Percentiles rank a stretch among this genome's conserved stretches.
These are phyloP conservation scores for Claviceps maximensis DNA, from an alignment of 2,329 filamentous ascomycete genomes.

Conservation along the genomic window DNA sequence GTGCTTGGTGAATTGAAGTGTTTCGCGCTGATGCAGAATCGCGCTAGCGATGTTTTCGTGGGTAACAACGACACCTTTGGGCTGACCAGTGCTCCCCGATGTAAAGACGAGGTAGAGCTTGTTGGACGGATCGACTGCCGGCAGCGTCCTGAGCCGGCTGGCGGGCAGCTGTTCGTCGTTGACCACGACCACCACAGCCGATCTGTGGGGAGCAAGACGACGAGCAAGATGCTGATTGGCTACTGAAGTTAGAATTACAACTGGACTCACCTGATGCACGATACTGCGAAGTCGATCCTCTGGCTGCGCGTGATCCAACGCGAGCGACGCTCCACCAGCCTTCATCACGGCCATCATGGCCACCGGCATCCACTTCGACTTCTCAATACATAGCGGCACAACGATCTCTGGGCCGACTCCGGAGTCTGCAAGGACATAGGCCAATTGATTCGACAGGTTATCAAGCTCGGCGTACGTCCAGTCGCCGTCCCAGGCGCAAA, in stretches of 20 bases:
- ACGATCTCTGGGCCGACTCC: conserved; percentile 4
- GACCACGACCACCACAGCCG: conserved; percentile 4
- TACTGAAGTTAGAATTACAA: conserved; percentile 4
- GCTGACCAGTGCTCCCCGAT: conserved; percentile 11
- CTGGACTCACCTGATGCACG: conserved; percentile 3
- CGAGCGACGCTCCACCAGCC: conserved; percentile 16
- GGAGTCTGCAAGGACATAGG: conserved; percentile 2
- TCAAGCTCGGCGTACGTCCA: conserved; percentile 14
- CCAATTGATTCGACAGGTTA: conserved; percentile 9
- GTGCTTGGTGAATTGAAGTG: background rate
- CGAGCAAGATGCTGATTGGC: conserved; percentile 10
- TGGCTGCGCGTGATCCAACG: conserved; percentile 14
- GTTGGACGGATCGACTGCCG: conserved; percentile 14
- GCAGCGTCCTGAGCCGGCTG: conserved; percentile 21
- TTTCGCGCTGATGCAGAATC: conserved; percentile 2
- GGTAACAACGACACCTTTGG: conserved; percentile 10
- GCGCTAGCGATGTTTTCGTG: conserved; percentile 6
- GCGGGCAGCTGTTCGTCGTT: conserved; percentile 8
- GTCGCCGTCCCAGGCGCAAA: conserved; percentile 15
- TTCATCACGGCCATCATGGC: conserved; percentile 15
- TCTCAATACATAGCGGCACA: conserved; percentile 16
- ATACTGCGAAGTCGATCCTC: conserved; percentile 7
- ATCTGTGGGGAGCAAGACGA: conserved; percentile 4
- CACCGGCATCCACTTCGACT: conserved; percentile 14
- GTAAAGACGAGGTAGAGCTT: conserved; percentile 8